Evolutionary conservation across 257 asterid genomes (phyloP), one percentile per base, ranked within the genome.

Genomic region (Knoxia roxburghii): DNA sequence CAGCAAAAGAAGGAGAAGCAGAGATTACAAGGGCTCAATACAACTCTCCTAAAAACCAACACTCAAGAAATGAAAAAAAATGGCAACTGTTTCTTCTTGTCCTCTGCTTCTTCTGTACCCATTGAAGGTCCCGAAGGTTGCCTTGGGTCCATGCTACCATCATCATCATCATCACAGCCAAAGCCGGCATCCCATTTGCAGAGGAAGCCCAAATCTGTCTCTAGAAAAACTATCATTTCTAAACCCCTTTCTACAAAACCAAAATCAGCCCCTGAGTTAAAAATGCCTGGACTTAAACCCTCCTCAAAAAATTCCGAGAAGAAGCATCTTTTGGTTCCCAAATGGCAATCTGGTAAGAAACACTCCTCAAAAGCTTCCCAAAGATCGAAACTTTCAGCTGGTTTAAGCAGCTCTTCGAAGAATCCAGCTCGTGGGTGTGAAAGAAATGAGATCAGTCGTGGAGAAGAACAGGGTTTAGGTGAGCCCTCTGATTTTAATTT

Each of bases 251-350:
- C 61, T 15, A 69, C 54, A 23, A 67, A 70, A 64, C 49, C 66
- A 3, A 72, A 56, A 29, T 58, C 84, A 64, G 68, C 77, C 39
- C 67, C 79, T 29, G 66, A 45, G 61, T 23, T 75, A 8, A 73
- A 18, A 70, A 27, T 37, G 76, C 32, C 43, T 62, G 79, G 84
- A 77, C 81, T 81, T 59, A 78, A 48, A 69, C 83, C 80, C 73
- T 29, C 63, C 68, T n/a, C 67, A 32, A 82, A 70, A 65, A 79
- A 69, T 54, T 54, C 80, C 65, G 64, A 55, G 61, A 79, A 68
- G 64, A 77, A 56, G 46, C 80, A 72, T 39, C 70, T 65, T 46
- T 61, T 60, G 20, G 56, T 62, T 21, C 21, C 21, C 23, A 72
- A 49, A 51, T 68, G 66, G 64, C 78, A 50, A 27, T 67, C 71